A percentile compares a stretch with the other conserved stretches of the same genome.
These are phyloP conservation scores for Suhomyces terraborum DNA, from an alignment of 1,139 yeast genomes.

Conservation along the genomic window DNA sequence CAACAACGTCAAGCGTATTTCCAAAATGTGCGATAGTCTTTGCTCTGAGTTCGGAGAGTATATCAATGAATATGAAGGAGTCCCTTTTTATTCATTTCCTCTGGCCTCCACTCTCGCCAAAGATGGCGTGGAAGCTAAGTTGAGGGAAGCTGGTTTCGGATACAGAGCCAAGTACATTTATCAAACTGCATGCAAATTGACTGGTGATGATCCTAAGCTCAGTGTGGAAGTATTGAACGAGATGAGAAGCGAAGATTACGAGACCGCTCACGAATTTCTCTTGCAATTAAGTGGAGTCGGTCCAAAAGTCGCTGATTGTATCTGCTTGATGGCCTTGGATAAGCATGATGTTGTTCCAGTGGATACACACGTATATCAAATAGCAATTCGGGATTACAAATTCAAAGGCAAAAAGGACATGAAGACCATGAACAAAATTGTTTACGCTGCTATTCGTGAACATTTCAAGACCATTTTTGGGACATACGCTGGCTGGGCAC, in stretches of 20 bases:
- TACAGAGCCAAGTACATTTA: conserved; percentile 88
- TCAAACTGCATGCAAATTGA: conserved; percentile 62
- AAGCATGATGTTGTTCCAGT: conserved; percentile 91
- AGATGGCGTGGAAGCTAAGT: conserved; percentile 40
- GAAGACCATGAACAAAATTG: conserved; percentile 57
- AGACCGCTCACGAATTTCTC: conserved; percentile 64
- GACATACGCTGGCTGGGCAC: conserved; percentile 97
- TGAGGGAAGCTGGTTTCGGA: conserved; percentile 76
- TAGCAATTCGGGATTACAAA: conserved; percentile 80
- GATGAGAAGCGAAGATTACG: conserved; percentile 50
- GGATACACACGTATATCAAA: conserved; percentile 95
- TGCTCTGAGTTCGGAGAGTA: conserved; percentile 71
- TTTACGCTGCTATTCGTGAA: conserved; percentile 60
- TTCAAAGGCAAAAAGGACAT: conserved; percentile 49
- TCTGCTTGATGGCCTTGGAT: conserved; percentile 84
- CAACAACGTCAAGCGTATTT: conserved; percentile 89
- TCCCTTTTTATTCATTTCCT: conserved; percentile 75
- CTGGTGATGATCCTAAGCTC: conserved; percentile 35
- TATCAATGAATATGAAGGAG: conserved; percentile 57
- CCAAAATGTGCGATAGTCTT: conserved; percentile 86
- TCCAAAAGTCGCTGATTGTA: conserved; percentile 95
- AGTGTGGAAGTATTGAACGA: conserved; percentile 32
- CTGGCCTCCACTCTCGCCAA: conserved; percentile 50
- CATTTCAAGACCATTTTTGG: conserved; percentile 80
- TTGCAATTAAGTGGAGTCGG: conserved; percentile 86